Evolutionary conservation across 2,329 filamentous ascomycete genomes (phyloP), one percentile per base, ranked within the genome.

Genomic region (Pleurostoma richardsiae): DNA sequence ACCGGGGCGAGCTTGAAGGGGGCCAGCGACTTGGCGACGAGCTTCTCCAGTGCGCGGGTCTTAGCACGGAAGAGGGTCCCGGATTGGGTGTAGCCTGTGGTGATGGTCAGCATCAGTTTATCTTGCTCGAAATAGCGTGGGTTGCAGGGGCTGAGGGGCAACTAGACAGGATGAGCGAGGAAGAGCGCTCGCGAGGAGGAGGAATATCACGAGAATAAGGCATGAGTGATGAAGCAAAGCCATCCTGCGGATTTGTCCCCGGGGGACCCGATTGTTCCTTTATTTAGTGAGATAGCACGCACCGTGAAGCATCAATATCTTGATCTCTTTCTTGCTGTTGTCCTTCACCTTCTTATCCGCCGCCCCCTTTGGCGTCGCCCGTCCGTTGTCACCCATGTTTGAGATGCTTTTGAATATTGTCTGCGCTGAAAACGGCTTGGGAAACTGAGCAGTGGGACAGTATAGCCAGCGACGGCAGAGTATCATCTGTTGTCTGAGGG

Each of bases 11-110:
- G 63, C 55, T 72, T 71, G 46, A 78, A 68, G 40, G 83, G 77
- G 2, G 77, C 67, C 52, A 96, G 86, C 29, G 81, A 71, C 61
- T 95, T 96, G 50, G 73, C 66, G 48, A 96, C 78, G 45, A 85
- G 73, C 66, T 96, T 96, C 57, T 90, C 82, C 1, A 96, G 74
- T 8, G 89, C 89, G 64, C 90, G 88, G 41, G 89, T 95, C 72
- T 96, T 96, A 65, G 85, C 80, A 63, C 82, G 85, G 79, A 96
- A 96, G 52, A 90, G 74, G 4, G 84, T 68, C 4, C 91, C 90
- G 29, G 88, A 95, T 74, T 97, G 92, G 6, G 92, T 96, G 78
- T 84, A 96, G 66, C 92, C 87, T 84, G 47, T 8, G 36, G 40
- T 29, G 10, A 3, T n/a, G 29, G 41, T 49, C 4, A 45, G 42